Base-by-base conservation (phyloP, 2,329 filamentous ascomycete genomes). In the Tolypocladium ovalisporum region DNA sequence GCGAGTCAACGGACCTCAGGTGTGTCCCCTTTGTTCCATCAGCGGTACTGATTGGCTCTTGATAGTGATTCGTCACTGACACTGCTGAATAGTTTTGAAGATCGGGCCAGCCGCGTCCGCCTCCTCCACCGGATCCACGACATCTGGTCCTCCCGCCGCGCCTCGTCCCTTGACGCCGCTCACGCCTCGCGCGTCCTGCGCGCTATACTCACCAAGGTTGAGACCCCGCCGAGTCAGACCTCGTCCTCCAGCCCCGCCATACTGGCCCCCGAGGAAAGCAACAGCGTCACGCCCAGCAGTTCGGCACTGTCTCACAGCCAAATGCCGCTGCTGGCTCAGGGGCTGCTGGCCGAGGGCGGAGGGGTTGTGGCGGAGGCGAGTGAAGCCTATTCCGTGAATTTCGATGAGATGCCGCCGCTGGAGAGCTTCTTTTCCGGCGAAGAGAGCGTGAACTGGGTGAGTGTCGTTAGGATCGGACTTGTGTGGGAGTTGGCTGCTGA, bases 151-250 rank as follows among this genome's bases (percentile, higher is more conserved):
- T 68, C 70, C 32, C 68, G 73, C 47, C 69, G 71, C 52, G 62
- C 65, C 37, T 61, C 62, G 34, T 78, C 75, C 15, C 65, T 65
- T 52, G 76, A 79, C 39, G 76, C 76, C 3, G 66, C 67, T 3
- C 74, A 77, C 60, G 76, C 75, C 34, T 70, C 73, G 36, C 68
- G 65, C 37, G 68, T 79, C 35, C 70, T 79, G 34, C 68, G 71
- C 9, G 72, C 73, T 10, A 78, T 78, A 54, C 68, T 79, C 27
- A 65, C 66, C 59, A 72, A 67, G 53, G 67, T 76, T 29, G 71
- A 66, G 12, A 61, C 61, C 13, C 61, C 59, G 22, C 36, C 44
- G 35, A 17, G 34, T 24, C 8, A 27, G 36, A 2, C 52, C 3
- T 55, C 54, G 10, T 52, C 58, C 42, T 40, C 58, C 49, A 34